Conservation (phyloP, 352 stramenopile species). For the Phytophthora palmivora region DNA sequence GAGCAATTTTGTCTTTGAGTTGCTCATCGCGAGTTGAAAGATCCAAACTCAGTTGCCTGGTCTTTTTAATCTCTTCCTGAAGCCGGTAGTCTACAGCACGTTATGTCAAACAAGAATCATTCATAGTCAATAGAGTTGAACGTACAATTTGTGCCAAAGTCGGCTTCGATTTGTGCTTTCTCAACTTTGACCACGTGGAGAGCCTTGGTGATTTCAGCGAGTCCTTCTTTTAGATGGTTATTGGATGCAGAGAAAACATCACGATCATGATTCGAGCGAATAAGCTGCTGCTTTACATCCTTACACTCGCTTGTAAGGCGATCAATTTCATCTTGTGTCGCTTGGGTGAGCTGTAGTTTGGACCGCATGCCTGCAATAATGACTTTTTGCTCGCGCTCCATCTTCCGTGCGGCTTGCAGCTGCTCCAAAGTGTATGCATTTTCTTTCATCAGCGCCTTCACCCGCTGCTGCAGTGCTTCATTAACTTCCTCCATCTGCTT, state of each 20-base stretch:
- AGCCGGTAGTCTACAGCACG: constrained; percentile 51
- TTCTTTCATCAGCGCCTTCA: constrained; percentile 81
- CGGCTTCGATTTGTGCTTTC: constrained; percentile 75
- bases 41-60: constrained; percentile 52
- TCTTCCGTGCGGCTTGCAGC: constrained; percentile 69
- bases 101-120: constrained; percentile 7
- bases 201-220: constrained; percentile 68
- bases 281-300: constrained; percentile 70
- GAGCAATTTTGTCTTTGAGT: constrained; percentile 54
- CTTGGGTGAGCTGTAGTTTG: constrained; percentile 75
- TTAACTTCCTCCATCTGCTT: constrained; percentile 80
- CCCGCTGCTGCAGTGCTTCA: constrained; percentile 74
- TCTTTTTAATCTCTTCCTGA: constrained; percentile 77
- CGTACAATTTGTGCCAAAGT: constrained; percentile 72
- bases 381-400: constrained; percentile 78
- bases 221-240: constrained; percentile 79
- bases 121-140: constrained; percentile 4
- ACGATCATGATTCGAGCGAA: constrained; percentile 74
- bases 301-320: constrained; percentile 63
- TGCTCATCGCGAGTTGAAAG: constrained; percentile 44
- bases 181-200: constrained; percentile 73
- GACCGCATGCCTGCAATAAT: constrained; percentile 65
- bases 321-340: constrained; percentile 74
- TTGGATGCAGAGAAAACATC: constrained; percentile 82
- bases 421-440: constrained; percentile 83